These are phyloP conservation scores for Metschnikowia corniflorae DNA, from an alignment of 805 yeast species.

Conservation along the genomic window DNA sequence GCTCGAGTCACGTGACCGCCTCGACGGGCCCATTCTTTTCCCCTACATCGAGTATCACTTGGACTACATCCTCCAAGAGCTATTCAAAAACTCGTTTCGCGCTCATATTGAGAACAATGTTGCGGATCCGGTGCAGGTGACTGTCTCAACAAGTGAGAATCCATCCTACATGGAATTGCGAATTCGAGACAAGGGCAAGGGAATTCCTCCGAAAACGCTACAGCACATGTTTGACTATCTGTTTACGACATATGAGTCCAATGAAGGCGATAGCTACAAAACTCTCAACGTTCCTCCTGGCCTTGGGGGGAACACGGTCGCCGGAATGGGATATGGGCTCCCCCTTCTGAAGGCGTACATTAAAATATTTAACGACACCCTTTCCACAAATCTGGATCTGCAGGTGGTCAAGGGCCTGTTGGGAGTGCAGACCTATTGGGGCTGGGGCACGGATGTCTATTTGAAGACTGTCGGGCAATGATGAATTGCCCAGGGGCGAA, in stretches of 20 bases:
- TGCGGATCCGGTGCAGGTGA: conserved; percentile 35
- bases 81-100: conserved; percentile 80
- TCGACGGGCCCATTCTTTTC: conserved; percentile 53
- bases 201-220: conserved; percentile 67
- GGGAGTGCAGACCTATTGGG: conserved; percentile 65
- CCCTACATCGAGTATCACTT: conserved; percentile 86
- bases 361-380: conserved; percentile 39
- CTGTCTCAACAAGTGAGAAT: conserved; percentile 32
- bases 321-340: conserved; percentile 96
- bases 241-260: conserved; percentile 68
- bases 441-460: conserved; percentile 79
- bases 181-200: conserved; percentile 85
- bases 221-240: conserved; percentile 79
- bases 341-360: conserved; percentile 64
- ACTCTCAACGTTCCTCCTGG: conserved; percentile 72
- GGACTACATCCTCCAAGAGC: conserved; percentile 83
- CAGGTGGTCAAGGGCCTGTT: conserved; percentile 41
- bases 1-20: conserved; percentile 5
- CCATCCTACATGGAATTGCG: conserved; percentile 60
- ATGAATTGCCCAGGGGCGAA: too few species aligned
- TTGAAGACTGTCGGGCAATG: conserved; percentile 41
- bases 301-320: conserved; percentile 63
- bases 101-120: conserved; percentile 76
- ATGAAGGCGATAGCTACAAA: conserved; percentile 56
- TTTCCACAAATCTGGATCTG: conserved; percentile 9